Base-by-base conservation (phyloP, 1,284 basidiomycete genomes). In the Moesziomyces antarcticus region DNA sequence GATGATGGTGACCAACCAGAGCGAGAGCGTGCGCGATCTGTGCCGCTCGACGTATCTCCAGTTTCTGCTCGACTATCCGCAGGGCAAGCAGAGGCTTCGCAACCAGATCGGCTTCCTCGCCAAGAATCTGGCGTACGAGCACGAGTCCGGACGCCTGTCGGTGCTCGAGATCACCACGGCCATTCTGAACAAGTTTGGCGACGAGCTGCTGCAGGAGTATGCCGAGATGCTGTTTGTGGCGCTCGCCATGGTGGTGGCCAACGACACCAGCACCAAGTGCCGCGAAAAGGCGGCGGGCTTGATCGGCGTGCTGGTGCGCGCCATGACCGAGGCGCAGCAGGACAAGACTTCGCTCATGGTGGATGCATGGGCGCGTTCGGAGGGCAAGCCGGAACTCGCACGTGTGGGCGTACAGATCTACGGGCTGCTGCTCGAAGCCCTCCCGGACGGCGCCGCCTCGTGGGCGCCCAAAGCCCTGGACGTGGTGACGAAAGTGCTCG, bases 21-120 rank as follows among this genome's bases (percentile, higher is more conserved):
- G 93, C 13, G 85, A 90, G 0, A 91, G 93, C 74, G 94, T 97
- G 9, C 94, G 95, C 80, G 95, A 97, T 81, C 89, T 93, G 1
- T 96, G 93, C 78, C 91, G 97, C 22, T 90, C 91, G 42, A 89
- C 94, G 33, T 88, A 96, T 42, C 89, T 99, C 45, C 93, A 97
- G 81, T 99, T 99, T 88, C 87, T 99, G 61, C 89, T 99, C 42
- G 96, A 99, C 80, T 99, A 99, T 80, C 97, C 97, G 1, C 97
- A 99, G 84, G 97, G 97, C 40, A 92, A 93, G 77, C 92, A 92
- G 1, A 90, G 96, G 3, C 87, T 99, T 13, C 90, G 90, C 67
- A 91, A 90, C 52, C 93, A 93, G 77, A 92, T 99, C 88, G 89
- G 91, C 0, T 97, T 97, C 86, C 88, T 99, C 25, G 93, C 94